These are phyloP conservation scores for Aspergillus sclerotiicarbonarius DNA, from an alignment of 495 filamentous ascomycete species.

Conservation along the genomic window DNA sequence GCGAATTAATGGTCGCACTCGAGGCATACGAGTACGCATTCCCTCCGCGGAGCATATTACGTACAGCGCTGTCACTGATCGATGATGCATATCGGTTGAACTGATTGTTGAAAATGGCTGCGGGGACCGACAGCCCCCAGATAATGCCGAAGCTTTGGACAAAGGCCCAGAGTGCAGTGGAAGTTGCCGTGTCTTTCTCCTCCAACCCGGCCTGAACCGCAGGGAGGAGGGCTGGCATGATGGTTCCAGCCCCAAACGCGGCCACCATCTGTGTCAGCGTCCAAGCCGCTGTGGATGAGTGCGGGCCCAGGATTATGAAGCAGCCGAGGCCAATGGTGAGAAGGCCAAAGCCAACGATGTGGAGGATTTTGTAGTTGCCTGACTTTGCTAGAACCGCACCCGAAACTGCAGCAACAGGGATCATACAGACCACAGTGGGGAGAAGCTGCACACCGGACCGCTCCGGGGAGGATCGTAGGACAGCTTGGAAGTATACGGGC, in stretches of 20 bases:
- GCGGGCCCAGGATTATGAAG: slow-evolving; percentile 55
- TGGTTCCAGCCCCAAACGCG: slow-evolving; percentile 60
- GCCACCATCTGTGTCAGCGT: slow-evolving; percentile 53
- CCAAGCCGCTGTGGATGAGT: slow-evolving; percentile 10
- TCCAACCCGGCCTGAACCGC: slow-evolving; percentile 39
- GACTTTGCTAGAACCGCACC: background rate
- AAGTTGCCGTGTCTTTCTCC: slow-evolving; percentile 34
- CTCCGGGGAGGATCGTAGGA: slow-evolving; percentile 25
- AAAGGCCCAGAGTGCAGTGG: slow-evolving; percentile 38
- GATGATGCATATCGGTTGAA: slow-evolving; percentile 9
- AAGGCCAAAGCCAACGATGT: slow-evolving; percentile 52
- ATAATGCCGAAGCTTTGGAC: slow-evolving; percentile 36
- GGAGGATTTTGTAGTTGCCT: background rate
- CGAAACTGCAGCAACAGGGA: background rate
- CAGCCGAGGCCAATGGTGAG: slow-evolving; percentile 50
- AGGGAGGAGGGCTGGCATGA: slow-evolving; percentile 58
- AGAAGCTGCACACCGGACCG: slow-evolving; percentile 39
- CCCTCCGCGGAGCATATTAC: slow-evolving; percentile 7
- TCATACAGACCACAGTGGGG: slow-evolving; percentile 21
- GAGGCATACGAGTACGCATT: slow-evolving; percentile 18
- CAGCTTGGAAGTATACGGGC: slow-evolving; percentile 47
- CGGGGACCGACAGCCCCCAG: slow-evolving; percentile 50
- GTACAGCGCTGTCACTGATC: slow-evolving; percentile 7
- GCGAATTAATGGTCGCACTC: slow-evolving; percentile 3
- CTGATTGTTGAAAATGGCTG: slow-evolving; percentile 47